Base-by-base conservation (phyloP, 257 asterid species). In the Avicennia marina region DNA sequence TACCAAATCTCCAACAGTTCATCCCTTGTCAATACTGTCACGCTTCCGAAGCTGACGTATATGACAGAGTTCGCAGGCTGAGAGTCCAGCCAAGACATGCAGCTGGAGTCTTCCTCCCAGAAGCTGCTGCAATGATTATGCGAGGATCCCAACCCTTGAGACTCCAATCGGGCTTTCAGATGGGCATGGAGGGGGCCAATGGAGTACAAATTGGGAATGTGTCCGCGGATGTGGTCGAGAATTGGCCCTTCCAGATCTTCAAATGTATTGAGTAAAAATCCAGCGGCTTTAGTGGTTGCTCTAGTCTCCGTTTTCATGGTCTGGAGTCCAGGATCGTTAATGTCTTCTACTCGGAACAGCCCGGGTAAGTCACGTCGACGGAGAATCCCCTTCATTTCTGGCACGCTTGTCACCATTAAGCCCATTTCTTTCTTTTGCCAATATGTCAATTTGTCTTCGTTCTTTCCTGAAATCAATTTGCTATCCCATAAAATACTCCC, bases 121-220 rank as follows among this genome's bases (percentile, higher is more conserved):
- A 69, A 62, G 53, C 79, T 77, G 20, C 77, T 56, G 2, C 72
- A 65, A 25, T 66, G 43, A 11, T 53, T 2, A 19, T 26, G 8
- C 11, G 50, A 38, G 51, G 62, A 18, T 6, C 49, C 51, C 9
- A 18, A n/a, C 27, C 58, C 58, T 24, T 58, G 38, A 7, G 4
- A 34, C 51, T 45, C 29, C 24, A 58, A 7, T 2, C 34, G 10
- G 0, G 65, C 34, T 29, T 73, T 78, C 2, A 78, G 12, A 56
- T 70, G 82, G 1, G 67, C 71, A 8, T 81, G 94, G 39, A 81
- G 68, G 4, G 94, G 89, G 5, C 89, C 94, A 0, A 81, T 60
- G 1, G 89, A 46, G 48, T 73, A 81, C 4, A 78, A 9, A 15
- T 73, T 81, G 6, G 86, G 85, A 54, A 83, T 61, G 17, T 59